phyloP scores from a whole-genome alignment of 495 filamentous ascomycete species.

The Lentithecium fluviatile region DNA sequence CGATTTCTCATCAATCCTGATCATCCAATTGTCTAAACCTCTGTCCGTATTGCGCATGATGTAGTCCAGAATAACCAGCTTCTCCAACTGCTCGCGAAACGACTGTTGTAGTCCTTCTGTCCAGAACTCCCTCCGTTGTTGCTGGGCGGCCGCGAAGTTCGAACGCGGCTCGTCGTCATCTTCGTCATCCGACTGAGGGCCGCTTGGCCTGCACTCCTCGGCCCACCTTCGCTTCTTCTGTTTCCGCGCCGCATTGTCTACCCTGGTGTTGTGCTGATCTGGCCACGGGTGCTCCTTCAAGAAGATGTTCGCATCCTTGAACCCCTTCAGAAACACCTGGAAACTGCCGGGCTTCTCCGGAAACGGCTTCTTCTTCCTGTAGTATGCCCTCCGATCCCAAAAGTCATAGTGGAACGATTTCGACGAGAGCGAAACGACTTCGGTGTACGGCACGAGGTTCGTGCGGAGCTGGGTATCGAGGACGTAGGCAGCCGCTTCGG shows the following conservation, averaged over 20 bases:
- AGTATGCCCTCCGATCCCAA: slow-evolving; percentile 88
- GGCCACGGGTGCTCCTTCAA: slow-evolving; percentile 95
- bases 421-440: slow-evolving; percentile 89
- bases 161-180: slow-evolving; percentile 60
- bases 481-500: slow-evolving; percentile 94
- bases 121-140: slow-evolving; percentile 69
- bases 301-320: slow-evolving; percentile 94
- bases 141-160: slow-evolving; percentile 48
- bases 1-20: slow-evolving; percentile 83
- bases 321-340: slow-evolving; percentile 95
- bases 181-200: slow-evolving; percentile 63
- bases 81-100: slow-evolving; percentile 94
- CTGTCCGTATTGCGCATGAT: slow-evolving; percentile 99
- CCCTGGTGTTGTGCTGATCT: slow-evolving; percentile 74
- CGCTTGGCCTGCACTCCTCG: slow-evolving; percentile 77
- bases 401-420: slow-evolving; percentile 98
- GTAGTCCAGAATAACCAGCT: slow-evolving; percentile 96
- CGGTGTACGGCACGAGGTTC: slow-evolving; percentile 92
- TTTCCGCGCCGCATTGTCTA: slow-evolving; percentile 50
- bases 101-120: slow-evolving; percentile 84
- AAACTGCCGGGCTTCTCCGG: slow-evolving; percentile 94
- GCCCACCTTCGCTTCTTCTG: slow-evolving; percentile 77
- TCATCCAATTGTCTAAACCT: slow-evolving; percentile 99
- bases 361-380: slow-evolving; percentile 81
- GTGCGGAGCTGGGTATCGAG: slow-evolving; percentile 87